Evolutionary conservation across 2,329 filamentous ascomycete species (phyloP), one percentile per base, ranked within the genome.

Genomic region (Epichloe uncinata): DNA sequence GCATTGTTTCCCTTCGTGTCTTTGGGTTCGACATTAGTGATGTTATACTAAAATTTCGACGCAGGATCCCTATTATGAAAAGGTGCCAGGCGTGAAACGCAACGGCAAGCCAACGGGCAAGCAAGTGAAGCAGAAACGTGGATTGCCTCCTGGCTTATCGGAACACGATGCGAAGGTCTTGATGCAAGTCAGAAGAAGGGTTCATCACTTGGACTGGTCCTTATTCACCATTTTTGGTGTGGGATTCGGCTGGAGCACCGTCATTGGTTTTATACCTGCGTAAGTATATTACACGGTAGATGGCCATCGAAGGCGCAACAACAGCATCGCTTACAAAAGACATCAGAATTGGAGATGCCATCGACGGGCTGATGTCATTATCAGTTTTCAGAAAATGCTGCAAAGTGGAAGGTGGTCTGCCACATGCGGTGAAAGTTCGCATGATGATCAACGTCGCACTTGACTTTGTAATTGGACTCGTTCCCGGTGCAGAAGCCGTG

Each of bases 41-140:
- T n/a, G 11, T n/a, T 4, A 55, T 65, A 37, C 67, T 62, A 36
- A 64, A 65, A 48, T 52, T 55, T 53, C 42, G 30, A 18, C 54
- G 36, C 51, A 96, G 87, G 90, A 97, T 63, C 89, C 90, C 5
- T 95, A 89, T 70, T 95, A 90, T 60, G 87, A 95, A 65, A 75
- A 81, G 57, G 81, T 95, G 36, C 81, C 83, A 20, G 83, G 90
- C 41, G 86, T 85, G 8, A 77, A 81, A 54, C 72, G 85, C 41
- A 70, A 81, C 56, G 81, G 81, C 52, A 78, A 73, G 49, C 80
- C 82, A 26, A 76, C 65, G 3, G 81, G 79, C 59, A 94, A 89
- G 64, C 74, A 77, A 51, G 91, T 88, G 73, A 95, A 86, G 67
- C 79, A 84, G 63, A 87, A 85, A 70, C 95, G 94, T 69, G 85